Evolutionary conservation across 345 rosid genomes (phyloP).

Genomic region (Trapa incisa): DNA sequence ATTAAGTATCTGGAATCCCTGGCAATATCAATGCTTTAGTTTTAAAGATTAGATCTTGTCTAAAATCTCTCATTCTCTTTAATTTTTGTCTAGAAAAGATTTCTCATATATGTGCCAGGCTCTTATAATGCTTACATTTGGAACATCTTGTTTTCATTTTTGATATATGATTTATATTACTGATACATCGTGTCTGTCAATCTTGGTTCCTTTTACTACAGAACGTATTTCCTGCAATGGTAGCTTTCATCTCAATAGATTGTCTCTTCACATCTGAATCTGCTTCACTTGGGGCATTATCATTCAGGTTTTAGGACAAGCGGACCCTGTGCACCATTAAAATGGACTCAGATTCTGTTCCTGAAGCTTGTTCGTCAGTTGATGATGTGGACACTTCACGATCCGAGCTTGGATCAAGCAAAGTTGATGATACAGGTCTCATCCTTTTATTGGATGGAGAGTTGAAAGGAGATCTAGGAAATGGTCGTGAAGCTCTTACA

Average conservation of each 20-base stretch:
- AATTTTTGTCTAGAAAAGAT: not conserved
- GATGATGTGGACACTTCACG: constrained; percentile 40
- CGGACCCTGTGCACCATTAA: constrained; percentile 3
- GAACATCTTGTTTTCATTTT: not conserved
- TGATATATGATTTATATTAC: not conserved
- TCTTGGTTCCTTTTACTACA: not conserved
- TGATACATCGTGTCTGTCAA: not conserved
- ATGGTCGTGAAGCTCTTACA: constrained; percentile 34
- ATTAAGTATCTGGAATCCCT: not conserved
- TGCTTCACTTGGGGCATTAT: not conserved
- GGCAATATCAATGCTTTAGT: not conserved
- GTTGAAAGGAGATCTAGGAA: constrained; percentile 26
- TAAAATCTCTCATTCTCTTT: not conserved
- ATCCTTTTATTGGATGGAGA: constrained; percentile 29
- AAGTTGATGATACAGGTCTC: constrained; percentile 29
- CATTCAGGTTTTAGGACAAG: constrained; percentile 12
- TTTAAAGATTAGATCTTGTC: not conserved
- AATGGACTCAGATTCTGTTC: constrained; percentile 34
- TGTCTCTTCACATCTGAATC: not conserved
- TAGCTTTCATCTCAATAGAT: not conserved
- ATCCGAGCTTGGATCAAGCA: constrained; percentile 39
- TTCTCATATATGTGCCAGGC: not conserved
- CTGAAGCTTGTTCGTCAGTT: constrained; percentile 24
- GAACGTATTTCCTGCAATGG: not conserved
- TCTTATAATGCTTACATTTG: not conserved